phyloP scores from a whole-genome alignment of 2,329 filamentous ascomycete species.

The Cordyceps pruinosa region DNA sequence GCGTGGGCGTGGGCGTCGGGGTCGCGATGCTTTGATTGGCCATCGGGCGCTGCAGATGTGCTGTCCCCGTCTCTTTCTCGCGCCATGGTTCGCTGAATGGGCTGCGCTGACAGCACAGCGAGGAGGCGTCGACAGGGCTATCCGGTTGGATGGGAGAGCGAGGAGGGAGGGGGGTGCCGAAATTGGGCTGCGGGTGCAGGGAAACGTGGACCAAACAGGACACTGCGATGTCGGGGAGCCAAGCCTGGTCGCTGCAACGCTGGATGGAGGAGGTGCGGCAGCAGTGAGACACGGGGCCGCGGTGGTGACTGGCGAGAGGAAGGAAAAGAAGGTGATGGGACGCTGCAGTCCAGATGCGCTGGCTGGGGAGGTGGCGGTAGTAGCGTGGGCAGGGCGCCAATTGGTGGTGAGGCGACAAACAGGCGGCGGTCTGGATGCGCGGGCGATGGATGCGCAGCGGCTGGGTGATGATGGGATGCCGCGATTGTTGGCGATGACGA shows the following conservation, averaged over 20 bases:
- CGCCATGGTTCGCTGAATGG: conserved; percentile 27
- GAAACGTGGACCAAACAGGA: conserved; percentile 8
- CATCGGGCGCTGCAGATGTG: conserved; percentile 32
- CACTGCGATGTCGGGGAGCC: not conserved
- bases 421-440: not conserved
- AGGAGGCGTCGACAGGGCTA: conserved; percentile 12
- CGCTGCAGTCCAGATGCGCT: not conserved
- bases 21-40: conserved; percentile 48
- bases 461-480: not conserved
- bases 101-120: conserved; percentile 12
- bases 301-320: not conserved
- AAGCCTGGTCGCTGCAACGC: not conserved
- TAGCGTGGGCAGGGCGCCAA: not conserved
- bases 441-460: not conserved
- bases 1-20: conserved; percentile 31
- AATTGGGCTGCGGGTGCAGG: conserved; percentile 2
- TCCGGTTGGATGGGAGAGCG: conserved; percentile 5
- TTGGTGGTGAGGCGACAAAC: not conserved
- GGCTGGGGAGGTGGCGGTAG: not conserved
- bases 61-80: conserved; percentile 42
- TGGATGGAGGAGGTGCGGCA: not conserved
- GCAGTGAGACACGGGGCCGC: conserved; percentile 1
- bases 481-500: not conserved
- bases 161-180: not conserved
- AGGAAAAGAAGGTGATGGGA: conserved; percentile 3